Conservation (phyloP, 257 asterid species). For the Nicotiana paniculata region DNA sequence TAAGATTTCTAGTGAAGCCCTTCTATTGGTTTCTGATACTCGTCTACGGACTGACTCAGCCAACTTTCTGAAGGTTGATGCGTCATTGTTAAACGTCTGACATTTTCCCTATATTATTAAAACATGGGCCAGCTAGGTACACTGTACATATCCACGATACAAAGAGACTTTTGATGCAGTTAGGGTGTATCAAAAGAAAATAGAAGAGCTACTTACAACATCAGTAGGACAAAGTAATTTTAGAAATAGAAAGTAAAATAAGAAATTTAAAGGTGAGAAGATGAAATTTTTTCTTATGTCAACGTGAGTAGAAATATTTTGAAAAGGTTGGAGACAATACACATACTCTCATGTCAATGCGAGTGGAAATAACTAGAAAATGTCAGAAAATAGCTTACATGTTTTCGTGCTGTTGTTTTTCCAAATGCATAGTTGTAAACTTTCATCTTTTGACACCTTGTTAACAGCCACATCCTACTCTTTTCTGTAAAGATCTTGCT, state of each 20-base stretch:
- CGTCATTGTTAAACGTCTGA: not conserved
- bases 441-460: not conserved
- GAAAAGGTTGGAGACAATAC: not conserved
- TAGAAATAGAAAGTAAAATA: not conserved
- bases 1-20: too few relatives aligned
- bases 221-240: not conserved
- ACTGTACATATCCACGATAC: not conserved
- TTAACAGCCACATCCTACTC: not conserved
- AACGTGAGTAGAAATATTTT: not conserved
- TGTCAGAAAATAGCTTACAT: not conserved
- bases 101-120: not conserved
- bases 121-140: not conserved
- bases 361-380: not conserved
- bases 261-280: not conserved
- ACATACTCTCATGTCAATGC: not conserved
- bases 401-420: not conserved
- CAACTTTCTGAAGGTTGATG: not conserved
- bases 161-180: not conserved
- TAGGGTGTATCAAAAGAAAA: not conserved
- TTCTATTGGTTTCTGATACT: too few relatives aligned
- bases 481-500: not conserved
- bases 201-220: not conserved
- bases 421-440: not conserved
- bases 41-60: too few relatives aligned
- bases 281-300: not conserved